A percentile compares a stretch with the other conserved stretches of the same genome.
Conservation (phyloP, 202 grass and related monocot genomes). For the Musa balbisiana region DNA sequence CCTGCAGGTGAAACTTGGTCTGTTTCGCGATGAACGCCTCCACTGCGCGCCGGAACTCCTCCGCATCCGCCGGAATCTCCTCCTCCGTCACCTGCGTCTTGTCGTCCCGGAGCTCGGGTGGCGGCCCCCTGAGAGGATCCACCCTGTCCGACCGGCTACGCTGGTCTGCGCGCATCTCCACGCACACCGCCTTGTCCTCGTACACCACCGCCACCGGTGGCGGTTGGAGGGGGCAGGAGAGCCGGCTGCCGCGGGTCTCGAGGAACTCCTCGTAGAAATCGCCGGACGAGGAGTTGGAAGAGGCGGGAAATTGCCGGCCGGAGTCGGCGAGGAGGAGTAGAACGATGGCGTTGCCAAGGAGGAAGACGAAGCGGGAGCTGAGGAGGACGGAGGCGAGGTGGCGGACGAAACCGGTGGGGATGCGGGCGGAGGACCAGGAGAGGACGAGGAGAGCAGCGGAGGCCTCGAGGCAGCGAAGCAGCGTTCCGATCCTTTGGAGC, state of each 20-base stretch:
- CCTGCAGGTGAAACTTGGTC: not conserved
- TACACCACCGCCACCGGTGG: conserved; percentile 9
- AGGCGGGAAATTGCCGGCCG: conserved; percentile 29
- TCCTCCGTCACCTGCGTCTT: conserved; percentile 48
- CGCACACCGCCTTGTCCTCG: conserved; percentile 40
- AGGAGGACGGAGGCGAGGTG: conserved; percentile 42
- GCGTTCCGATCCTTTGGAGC: conserved; percentile 34
- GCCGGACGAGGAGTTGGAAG: not conserved
- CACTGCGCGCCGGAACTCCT: conserved; percentile 18
- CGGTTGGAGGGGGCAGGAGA: not conserved
- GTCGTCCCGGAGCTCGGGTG: conserved; percentile 40
- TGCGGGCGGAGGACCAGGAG: conserved; percentile 42
- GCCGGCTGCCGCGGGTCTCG: not conserved
- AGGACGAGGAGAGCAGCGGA: conserved; percentile 37
- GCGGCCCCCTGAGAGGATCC: conserved; percentile 3
- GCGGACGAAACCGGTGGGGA: conserved; percentile 37
- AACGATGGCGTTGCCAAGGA: conserved; percentile 82
- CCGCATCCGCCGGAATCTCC: conserved; percentile 7
- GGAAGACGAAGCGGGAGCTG: conserved; percentile 53
- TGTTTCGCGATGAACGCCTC: conserved; percentile 8
- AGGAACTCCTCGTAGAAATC: conserved; percentile 1
- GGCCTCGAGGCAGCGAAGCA: conserved; percentile 57
- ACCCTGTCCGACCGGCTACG: conserved; percentile 31
- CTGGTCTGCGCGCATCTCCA: conserved; percentile 29
- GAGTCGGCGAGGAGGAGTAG: conserved; percentile 53